Conservation (phyloP, 2,329 filamentous ascomycete genomes). For the Ophiostoma himal-ulmi region DNA sequence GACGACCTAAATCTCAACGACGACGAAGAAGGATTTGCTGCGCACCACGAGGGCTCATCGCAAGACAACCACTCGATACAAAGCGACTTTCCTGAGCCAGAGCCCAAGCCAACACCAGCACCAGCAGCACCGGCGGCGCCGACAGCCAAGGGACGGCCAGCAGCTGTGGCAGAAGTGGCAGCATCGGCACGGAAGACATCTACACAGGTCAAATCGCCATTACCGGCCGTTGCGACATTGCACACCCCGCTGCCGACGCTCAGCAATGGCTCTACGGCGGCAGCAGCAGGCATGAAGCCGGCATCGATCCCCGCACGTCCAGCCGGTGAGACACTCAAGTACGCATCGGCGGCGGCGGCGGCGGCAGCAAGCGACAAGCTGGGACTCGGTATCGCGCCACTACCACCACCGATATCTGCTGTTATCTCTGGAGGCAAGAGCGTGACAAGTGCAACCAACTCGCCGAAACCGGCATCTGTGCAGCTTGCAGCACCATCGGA, state of each 20-base stretch:
- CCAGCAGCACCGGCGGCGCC: conserved; percentile 36
- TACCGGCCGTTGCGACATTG: conserved; percentile 86
- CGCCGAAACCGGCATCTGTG: conserved; percentile 44
- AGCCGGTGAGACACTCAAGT: conserved; percentile 87
- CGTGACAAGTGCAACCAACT: conserved; percentile 52
- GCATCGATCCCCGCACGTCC: conserved; percentile 78
- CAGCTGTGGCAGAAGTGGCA: conserved; percentile 45
- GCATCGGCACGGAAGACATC: conserved; percentile 65
- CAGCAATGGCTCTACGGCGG: conserved; percentile 47
- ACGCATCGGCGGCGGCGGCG: conserved; percentile 90
- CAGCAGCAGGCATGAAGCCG: conserved; percentile 74
- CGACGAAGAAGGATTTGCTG: conserved; percentile 82
- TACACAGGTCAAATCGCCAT: conserved; percentile 83
- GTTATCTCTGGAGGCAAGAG: conserved; percentile 45
- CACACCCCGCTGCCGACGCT: conserved; percentile 64
- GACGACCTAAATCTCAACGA: conserved; percentile 89
- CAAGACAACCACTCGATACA: conserved; percentile 91
- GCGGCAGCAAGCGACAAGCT: conserved; percentile 82
- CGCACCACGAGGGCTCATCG: conserved; percentile 80
- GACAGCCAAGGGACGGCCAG: conserved; percentile 49
- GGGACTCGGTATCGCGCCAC: conserved; percentile 85
- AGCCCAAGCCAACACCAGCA: conserved; percentile 40
- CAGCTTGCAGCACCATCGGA: conserved; percentile 40
- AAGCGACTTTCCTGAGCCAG: conserved; percentile 65
- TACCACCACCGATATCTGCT: conserved; percentile 77